Percentiles rank a stretch among this genome's conserved stretches.
phyloP scores from a whole-genome alignment of 805 yeast species.

The Saturnispora ahearnii region DNA sequence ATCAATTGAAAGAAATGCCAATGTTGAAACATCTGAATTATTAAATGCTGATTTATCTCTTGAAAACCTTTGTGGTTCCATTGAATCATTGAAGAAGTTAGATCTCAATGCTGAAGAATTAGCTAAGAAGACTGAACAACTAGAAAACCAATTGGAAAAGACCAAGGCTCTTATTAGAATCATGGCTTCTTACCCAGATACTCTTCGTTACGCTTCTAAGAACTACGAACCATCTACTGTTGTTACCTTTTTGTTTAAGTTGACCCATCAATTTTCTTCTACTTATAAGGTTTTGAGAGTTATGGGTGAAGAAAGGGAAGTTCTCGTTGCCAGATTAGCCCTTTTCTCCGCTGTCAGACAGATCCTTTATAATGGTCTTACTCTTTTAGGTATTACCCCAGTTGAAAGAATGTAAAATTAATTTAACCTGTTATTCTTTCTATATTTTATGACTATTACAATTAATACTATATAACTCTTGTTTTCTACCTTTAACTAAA shows the following conservation, averaged over 20 bases:
- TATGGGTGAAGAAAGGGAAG: constrained; percentile 82
- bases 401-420: constrained; percentile 86
- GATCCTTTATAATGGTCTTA: constrained; percentile 84
- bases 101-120: constrained; percentile 23
- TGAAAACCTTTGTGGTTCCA: constrained; percentile 25
- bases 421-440: not conserved
- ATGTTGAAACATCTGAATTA: constrained; percentile 30
- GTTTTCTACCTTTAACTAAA: too few species aligned
- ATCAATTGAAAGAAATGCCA: constrained; percentile 85
- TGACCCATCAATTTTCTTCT: constrained; percentile 91
- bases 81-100: constrained; percentile 18
- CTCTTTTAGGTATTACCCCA: constrained; percentile 87
- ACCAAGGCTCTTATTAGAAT: constrained; percentile 56
- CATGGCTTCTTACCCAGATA: constrained; percentile 87
- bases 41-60: constrained; percentile 24
- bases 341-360: constrained; percentile 84
- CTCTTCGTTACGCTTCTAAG: constrained; percentile 69
- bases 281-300: constrained; percentile 96
- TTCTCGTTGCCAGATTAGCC: constrained; percentile 87
- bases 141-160: constrained; percentile 25
- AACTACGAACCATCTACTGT: constrained; percentile 89
- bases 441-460: not conserved
- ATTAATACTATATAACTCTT: not conserved
- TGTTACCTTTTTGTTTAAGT: constrained; percentile 85
- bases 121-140: constrained; percentile 25